These are phyloP conservation scores for Furcasterigmium furcatum DNA, from an alignment of 2,329 filamentous ascomycete genomes.

Conservation along the genomic window DNA sequence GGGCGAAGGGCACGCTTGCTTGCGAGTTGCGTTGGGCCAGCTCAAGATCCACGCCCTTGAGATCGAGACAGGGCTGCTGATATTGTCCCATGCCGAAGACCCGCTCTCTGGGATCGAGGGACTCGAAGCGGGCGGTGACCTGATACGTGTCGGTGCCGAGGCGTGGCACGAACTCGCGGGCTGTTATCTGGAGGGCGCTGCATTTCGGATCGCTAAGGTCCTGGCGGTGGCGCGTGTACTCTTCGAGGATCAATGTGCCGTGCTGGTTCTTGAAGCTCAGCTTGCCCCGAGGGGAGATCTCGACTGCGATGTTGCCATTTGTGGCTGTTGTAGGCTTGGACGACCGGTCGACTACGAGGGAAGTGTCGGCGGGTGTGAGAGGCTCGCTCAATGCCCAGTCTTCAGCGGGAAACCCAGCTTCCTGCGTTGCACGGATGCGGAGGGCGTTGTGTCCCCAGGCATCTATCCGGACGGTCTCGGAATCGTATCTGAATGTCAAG, in stretches of 20 bases:
- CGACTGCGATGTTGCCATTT: constrained; percentile 19
- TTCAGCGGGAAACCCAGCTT: too few relatives aligned
- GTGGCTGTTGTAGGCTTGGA: constrained; percentile 15
- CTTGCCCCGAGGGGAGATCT: constrained; percentile 28
- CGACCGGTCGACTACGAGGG: constrained; percentile 11
- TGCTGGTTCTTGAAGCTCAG: constrained; percentile 35
- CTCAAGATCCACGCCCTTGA: constrained; percentile 61
- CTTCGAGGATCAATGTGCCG: not conserved
- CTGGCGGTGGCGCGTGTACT: not conserved
- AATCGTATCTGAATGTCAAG: too few relatives aligned
- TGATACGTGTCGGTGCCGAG: constrained; percentile 47
- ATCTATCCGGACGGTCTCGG: too few relatives aligned
- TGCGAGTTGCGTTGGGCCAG: constrained; percentile 66
- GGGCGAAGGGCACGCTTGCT: constrained; percentile 59
- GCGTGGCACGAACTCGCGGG: constrained; percentile 55
- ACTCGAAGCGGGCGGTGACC: constrained; percentile 57
- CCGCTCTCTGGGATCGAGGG: constrained; percentile 48
- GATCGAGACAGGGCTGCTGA: constrained; percentile 58
- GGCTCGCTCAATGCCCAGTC: constrained; percentile 29
- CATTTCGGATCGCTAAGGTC: constrained; percentile 49
- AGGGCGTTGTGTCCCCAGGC: too few relatives aligned
- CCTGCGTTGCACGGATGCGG: too few relatives aligned
- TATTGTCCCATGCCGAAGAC: constrained; percentile 71
- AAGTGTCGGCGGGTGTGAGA: not conserved
- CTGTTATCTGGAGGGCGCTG: constrained; percentile 53